These are phyloP conservation scores for Aaosphaeria pasadenensis DNA, from an alignment of 2,329 filamentous ascomycete species.

Conservation along the genomic window DNA sequence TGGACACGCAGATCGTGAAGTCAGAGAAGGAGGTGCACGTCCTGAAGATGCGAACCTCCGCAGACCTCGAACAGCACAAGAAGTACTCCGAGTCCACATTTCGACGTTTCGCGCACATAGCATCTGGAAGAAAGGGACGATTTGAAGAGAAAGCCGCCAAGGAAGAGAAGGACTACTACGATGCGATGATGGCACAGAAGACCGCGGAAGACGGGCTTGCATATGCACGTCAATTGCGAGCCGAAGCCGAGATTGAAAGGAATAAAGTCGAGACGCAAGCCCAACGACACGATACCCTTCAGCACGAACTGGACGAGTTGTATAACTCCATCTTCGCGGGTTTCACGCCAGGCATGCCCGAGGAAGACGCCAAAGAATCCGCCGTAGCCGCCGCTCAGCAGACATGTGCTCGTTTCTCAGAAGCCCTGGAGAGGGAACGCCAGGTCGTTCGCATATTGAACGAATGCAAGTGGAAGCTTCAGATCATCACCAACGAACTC, in stretches of 20 bases:
- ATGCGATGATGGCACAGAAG: constrained; percentile 31
- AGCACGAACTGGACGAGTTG: constrained; percentile 24
- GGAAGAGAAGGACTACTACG: constrained; percentile 34
- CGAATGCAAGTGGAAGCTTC: constrained; percentile 18
- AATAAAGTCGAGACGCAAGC: constrained; percentile 12
- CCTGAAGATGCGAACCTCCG: constrained; percentile 14
- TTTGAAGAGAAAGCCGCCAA: constrained; percentile 32
- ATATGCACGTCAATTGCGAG: constrained; percentile 19
- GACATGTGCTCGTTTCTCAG: constrained; percentile 9
- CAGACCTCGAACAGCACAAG: constrained; percentile 28
- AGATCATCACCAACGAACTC: constrained; percentile 16
- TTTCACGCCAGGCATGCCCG: constrained; percentile 28
- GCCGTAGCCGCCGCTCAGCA: constrained; percentile 14
- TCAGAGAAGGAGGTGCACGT: constrained; percentile 15
- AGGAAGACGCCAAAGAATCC: constrained; percentile 26
- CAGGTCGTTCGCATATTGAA: constrained; percentile 24
- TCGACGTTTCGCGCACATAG: constrained; percentile 30
- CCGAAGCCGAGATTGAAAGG: constrained; percentile 19
- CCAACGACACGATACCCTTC: constrained; percentile 15
- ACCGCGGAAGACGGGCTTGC: constrained; percentile 27
- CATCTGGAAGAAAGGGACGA: constrained; percentile 21
- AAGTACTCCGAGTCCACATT: constrained; percentile 33
- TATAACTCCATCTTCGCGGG: constrained; percentile 33
- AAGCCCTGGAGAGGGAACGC: constrained; percentile 19
- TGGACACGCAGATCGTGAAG: constrained; percentile 18